Evolutionary conservation across 306 rosid genomes (phyloP).

Genomic region (Medicago ruthenica): DNA sequence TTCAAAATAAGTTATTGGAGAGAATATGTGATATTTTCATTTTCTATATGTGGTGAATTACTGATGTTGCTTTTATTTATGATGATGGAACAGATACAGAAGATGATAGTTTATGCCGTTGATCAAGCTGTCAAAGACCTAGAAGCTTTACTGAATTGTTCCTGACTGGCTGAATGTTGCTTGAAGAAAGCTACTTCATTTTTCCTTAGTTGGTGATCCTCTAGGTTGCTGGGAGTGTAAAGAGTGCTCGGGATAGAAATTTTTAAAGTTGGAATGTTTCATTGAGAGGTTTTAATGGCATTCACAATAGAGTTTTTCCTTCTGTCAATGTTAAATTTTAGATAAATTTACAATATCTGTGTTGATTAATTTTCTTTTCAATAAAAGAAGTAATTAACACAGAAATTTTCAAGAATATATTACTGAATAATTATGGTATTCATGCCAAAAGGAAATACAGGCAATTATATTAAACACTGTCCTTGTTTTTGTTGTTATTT

Average conservation of each 20-base stretch:
- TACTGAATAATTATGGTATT: background rate
- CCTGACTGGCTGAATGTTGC: conserved; percentile 37
- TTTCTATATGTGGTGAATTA: conserved; percentile 12
- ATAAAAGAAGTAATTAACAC: background rate
- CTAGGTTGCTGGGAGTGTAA: background rate
- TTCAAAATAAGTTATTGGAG: conserved; percentile 8
- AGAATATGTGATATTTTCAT: conserved; percentile 12
- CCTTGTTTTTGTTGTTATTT: background rate
- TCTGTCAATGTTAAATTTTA: background rate
- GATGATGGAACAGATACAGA: conserved; percentile 70
- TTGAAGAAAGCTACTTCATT: conserved; percentile 30
- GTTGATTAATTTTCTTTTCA: background rate
- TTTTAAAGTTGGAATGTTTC: conserved; percentile 15
- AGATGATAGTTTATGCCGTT: conserved; percentile 74
- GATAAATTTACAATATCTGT: background rate
- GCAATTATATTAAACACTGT: background rate
- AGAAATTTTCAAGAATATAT: background rate
- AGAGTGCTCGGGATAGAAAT: conserved; percentile 11
- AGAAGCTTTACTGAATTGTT: conserved; percentile 32
- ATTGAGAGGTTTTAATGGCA: conserved; percentile 13
- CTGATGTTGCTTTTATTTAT: conserved; percentile 31
- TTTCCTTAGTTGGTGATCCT: conserved; percentile 19
- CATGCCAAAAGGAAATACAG: background rate
- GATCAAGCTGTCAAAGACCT: conserved; percentile 65
- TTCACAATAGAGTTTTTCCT: background rate